Conservation (phyloP, 148 eudicot species). For the Linanthus parryae region DNA sequence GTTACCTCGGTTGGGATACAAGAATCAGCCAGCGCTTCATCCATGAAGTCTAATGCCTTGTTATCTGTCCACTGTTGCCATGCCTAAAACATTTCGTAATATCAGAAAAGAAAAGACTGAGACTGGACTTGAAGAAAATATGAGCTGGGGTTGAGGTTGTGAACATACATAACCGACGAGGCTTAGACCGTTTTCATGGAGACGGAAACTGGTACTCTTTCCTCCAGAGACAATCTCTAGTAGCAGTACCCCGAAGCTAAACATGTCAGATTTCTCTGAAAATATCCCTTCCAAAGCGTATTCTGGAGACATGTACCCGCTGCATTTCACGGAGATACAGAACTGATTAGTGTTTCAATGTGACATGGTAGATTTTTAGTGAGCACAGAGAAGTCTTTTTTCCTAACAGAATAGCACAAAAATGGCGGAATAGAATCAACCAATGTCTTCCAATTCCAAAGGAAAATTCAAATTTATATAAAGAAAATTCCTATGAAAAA, state of each 20-base stretch:
- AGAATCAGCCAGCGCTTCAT: constrained; percentile 14
- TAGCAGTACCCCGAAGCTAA: constrained; percentile 5
- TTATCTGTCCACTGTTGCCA: constrained; percentile 34
- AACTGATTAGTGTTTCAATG: neutral
- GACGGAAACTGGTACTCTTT: neutral
- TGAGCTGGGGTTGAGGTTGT: too few relatives aligned
- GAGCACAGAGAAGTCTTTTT: too few relatives aligned
- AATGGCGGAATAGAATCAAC: too few relatives aligned
- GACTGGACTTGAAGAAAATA: too few relatives aligned
- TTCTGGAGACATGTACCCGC: constrained; percentile 5
- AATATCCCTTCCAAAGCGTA: constrained; percentile 5
- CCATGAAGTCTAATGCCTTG: constrained; percentile 17
- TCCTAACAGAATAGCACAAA: too few relatives aligned
- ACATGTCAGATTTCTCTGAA: neutral
- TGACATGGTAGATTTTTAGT: too few relatives aligned
- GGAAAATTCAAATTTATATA: too few relatives aligned
- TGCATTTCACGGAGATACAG: neutral
- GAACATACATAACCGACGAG: too few relatives aligned
- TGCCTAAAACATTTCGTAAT: constrained; percentile 18
- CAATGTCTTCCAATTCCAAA: too few relatives aligned
- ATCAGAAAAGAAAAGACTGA: neutral
- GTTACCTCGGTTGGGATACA: constrained; percentile 6
- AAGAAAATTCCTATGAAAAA: too few relatives aligned
- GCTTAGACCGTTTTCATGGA: neutral
- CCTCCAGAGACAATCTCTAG: neutral